Base-by-base conservation (phyloP, 169 alveolate species). In the Babesia divergens region DNA sequence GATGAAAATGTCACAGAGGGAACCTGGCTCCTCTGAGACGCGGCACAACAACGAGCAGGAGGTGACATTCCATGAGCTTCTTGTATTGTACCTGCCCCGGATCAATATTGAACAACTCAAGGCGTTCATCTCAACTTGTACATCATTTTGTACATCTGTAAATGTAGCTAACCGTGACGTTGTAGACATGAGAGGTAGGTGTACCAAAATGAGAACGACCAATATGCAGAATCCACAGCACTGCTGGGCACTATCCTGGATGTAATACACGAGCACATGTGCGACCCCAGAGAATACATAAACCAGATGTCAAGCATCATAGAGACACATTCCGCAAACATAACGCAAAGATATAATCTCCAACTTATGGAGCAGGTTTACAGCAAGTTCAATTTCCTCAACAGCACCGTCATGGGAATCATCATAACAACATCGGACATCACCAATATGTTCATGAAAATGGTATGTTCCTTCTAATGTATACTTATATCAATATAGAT, bases 81-180 rank as follows among this genome's bases (percentile, higher is more conserved):
- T 76, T 5, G 32, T 76, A 5, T 29, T 76, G 58, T 76, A 76
- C 54, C 22, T 76, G 65, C 85, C 85, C 22, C 18, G 70, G 54
- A 22, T 76, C 40, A 65, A 58, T 50, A 53, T 66, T 14, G 49
- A 49, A 2, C 49, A 18, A 11, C 44, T 76, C 43, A 76, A 50
- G 68, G 58, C n/a, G 66, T 76, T 56, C 65, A 65, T 59, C 31
- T 18, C 67, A 5, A 7, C 3, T 1, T 76, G 65, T 31, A 37
- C 49, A 34, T 32, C 42, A 26, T 67, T 76, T 34, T 54, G 31
- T 9, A 20, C 40, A 40, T 28, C 47, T 11, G 29, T 38, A 13
- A 49, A 32, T 20, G 20, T 16, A 31, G 26, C n/a, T 1, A 13
- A 6, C 26, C 47, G 29, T 24, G 80, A 50, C 0, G 42, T 16